Conservation (phyloP, 192 early-diverging fungal species). For the Polychytrium aggregatum region DNA sequence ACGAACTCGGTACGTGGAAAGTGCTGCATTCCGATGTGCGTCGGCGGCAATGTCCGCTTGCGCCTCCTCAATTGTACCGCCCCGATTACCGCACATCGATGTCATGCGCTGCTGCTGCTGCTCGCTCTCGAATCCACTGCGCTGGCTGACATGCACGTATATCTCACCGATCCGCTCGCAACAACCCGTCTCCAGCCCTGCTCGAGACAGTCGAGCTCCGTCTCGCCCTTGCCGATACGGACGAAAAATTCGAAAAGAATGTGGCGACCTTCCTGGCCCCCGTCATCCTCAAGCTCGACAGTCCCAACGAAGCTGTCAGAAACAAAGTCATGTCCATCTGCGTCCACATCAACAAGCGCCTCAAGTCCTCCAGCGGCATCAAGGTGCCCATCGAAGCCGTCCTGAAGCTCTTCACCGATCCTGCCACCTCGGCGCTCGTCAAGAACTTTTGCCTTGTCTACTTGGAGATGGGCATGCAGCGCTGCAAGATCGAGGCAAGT, state of each 20-base stretch:
- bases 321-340: slow-evolving; percentile 62
- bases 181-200: slow-evolving; percentile 24
- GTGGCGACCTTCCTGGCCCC: slow-evolving; percentile 55
- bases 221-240: slow-evolving; percentile 59
- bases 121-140: no score
- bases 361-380: slow-evolving; percentile 48
- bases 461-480: slow-evolving; percentile 62
- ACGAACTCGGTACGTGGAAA: no score
- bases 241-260: slow-evolving; percentile 53
- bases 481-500: slow-evolving; percentile 26
- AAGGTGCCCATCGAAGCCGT: slow-evolving; percentile 54
- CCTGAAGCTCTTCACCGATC: slow-evolving; percentile 36
- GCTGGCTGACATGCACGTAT: no score
- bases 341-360: slow-evolving; percentile 75
- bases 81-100: no score
- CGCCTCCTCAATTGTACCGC: no score
- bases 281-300: slow-evolving; percentile 53
- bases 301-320: slow-evolving; percentile 28
- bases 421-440: slow-evolving; percentile 27
- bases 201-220: slow-evolving; percentile 68
- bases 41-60: no score
- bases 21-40: no score
- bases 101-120: no score
- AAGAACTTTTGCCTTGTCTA: slow-evolving; percentile 78
- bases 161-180: no score